A percentile compares a stretch with the other conserved stretches of the same genome.
Evolutionary conservation across 495 filamentous ascomycete genomes (phyloP).

Genomic region (Penicillium parvum): DNA sequence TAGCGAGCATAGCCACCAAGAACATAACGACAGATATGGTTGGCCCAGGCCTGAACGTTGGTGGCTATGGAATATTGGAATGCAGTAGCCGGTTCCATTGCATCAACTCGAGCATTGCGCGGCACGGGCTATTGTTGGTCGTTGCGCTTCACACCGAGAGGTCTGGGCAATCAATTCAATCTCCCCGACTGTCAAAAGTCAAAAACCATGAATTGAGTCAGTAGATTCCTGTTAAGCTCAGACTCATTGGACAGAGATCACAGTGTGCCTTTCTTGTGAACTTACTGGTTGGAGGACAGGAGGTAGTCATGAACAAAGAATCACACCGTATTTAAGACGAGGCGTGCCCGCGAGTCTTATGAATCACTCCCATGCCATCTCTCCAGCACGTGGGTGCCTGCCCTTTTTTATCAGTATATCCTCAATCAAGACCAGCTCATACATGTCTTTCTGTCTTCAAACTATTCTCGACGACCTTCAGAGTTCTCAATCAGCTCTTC

Average conservation of each 20-base stretch:
- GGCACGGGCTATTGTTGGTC: background rate
- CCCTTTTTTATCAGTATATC: background rate
- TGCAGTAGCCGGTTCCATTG: background rate
- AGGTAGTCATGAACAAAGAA: background rate
- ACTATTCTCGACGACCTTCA: too few relatives aligned
- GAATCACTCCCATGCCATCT: background rate
- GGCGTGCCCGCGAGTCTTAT: background rate
- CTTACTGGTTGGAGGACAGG: background rate
- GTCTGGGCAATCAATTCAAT: background rate
- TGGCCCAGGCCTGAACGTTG: background rate
- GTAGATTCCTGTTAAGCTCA: background rate
- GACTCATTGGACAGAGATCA: background rate
- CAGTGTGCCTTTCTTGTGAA: background rate
- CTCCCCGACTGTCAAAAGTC: too few relatives aligned
- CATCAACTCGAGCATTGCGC: background rate
- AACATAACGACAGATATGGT: background rate
- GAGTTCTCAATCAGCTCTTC: background rate
- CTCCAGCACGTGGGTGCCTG: background rate
- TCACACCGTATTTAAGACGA: constrained; percentile 5
- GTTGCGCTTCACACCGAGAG: background rate
- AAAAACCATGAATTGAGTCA: background rate
- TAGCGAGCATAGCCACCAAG: background rate
- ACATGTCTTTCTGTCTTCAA: too few relatives aligned
- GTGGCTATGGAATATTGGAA: background rate
- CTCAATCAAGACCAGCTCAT: too few relatives aligned